These are phyloP conservation scores for Podospora pseudoanserina DNA, from an alignment of 495 filamentous ascomycete species.

Conservation along the genomic window DNA sequence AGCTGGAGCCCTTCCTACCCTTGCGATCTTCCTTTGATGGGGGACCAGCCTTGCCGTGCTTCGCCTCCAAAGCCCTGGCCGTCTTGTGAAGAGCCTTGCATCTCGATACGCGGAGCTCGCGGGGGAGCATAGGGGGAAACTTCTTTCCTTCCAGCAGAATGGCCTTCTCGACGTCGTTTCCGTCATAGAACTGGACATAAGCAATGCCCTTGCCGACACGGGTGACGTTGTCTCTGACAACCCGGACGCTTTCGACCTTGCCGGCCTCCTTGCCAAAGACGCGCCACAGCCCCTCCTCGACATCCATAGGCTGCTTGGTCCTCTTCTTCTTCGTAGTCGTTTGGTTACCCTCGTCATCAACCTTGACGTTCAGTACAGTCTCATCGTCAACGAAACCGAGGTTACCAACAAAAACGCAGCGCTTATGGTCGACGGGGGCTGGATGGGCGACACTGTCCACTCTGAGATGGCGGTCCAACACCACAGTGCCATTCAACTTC, in stretches of 20 bases:
- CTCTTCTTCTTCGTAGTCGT: constrained; percentile 60
- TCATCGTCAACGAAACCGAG: constrained; percentile 92
- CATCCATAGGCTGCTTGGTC: constrained; percentile 68
- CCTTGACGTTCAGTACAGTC: constrained; percentile 55
- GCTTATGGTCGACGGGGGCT: constrained; percentile 69
- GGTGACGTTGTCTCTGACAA: constrained; percentile 85
- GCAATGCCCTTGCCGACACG: constrained; percentile 96
- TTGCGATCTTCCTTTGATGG: constrained; percentile 10
- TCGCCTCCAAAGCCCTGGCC: constrained; percentile 43
- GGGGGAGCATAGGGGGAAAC: constrained; percentile 86
- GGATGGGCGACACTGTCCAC: constrained; percentile 91
- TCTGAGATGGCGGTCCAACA: constrained; percentile 84
- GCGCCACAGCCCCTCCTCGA: constrained; percentile 94
- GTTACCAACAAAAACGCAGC: constrained; percentile 96
- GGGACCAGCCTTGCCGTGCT: constrained; percentile 16
- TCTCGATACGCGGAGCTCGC: constrained; percentile 78
- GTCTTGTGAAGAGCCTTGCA: constrained; percentile 77
- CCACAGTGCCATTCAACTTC: constrained; percentile 74
- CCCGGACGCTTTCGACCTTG: constrained; percentile 85
- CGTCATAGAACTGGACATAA: constrained; percentile 91
- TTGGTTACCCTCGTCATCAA: constrained; percentile 47
- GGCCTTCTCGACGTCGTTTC: constrained; percentile 81
- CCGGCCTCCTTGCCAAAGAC: constrained; percentile 72
- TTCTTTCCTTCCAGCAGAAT: constrained; percentile 83
- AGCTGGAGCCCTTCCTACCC: constrained; percentile 34